These are phyloP conservation scores for Acrasis kona DNA, from an alignment of 78 protist species.

Conservation along the genomic window DNA sequence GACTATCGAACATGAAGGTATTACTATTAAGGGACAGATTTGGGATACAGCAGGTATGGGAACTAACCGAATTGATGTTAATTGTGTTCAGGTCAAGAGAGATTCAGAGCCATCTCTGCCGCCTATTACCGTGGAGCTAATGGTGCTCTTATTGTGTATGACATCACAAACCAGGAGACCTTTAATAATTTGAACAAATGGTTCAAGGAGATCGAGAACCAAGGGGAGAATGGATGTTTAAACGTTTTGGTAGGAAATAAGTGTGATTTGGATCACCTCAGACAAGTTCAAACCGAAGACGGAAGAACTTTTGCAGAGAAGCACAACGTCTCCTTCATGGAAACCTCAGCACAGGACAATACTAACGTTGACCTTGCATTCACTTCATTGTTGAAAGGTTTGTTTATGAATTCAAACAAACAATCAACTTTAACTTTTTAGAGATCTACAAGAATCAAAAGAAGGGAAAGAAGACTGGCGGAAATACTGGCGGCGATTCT, in stretches of 20 bases:
- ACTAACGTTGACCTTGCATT: neutral
- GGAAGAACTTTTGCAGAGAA: neutral
- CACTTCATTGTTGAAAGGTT: neutral
- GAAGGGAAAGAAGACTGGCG: no score
- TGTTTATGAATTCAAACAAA: no score
- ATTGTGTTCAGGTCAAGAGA: slow-evolving; percentile 81
- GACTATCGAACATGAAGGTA: slow-evolving; percentile 73
- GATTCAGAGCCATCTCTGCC: slow-evolving; percentile 53
- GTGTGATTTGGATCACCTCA: slow-evolving; percentile 1
- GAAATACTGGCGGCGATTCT: no score
- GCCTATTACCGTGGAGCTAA: slow-evolving; percentile 63
- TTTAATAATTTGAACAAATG: slow-evolving; percentile 36
- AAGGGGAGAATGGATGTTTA: neutral
- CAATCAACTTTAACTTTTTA: no score
- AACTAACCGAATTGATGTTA: no score
- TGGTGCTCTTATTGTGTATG: slow-evolving; percentile 35
- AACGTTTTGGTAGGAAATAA: slow-evolving; percentile 32
- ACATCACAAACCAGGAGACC: slow-evolving; percentile 32
- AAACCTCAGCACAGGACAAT: neutral
- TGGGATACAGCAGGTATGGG: slow-evolving; percentile 97
- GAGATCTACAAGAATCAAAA: no score
- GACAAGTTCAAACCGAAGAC: neutral
- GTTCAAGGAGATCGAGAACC: slow-evolving; percentile 18
- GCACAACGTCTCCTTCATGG: neutral
- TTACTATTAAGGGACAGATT: slow-evolving; percentile 87